phyloP scores from a whole-genome alignment of 495 filamentous ascomycete species.

The Collariella sp. region DNA sequence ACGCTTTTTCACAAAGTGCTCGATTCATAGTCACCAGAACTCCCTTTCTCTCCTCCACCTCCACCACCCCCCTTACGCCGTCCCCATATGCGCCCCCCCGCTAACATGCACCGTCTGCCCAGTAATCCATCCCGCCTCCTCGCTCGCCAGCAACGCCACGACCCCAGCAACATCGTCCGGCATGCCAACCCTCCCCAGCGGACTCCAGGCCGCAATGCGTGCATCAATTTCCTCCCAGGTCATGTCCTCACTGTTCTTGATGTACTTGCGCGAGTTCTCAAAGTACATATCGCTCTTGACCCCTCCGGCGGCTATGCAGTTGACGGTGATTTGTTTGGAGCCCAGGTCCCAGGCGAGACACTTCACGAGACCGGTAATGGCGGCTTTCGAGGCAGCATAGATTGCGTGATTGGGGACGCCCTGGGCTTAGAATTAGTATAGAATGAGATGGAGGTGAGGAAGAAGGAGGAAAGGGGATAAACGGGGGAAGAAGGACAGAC shows the following conservation, averaged over 20 bases:
- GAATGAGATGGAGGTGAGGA: not conserved
- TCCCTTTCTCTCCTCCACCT: not conserved
- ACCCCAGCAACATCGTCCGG: constrained; percentile 1
- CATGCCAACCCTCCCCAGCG: not conserved
- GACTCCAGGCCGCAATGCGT: not conserved
- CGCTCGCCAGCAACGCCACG: constrained; percentile 1
- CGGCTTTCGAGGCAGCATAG: constrained; percentile 6
- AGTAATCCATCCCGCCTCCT: constrained; percentile 3
- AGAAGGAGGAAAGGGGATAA: not conserved
- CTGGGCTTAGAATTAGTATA: not conserved
- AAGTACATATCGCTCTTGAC: constrained; percentile 4
- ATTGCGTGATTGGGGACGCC: constrained; percentile 2
- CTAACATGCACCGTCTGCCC: constrained; percentile 8
- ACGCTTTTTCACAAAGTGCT: no score
- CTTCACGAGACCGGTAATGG: constrained; percentile 1
- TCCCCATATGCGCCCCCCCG: constrained; percentile 5
- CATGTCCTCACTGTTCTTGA: not conserved
- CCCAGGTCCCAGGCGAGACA: constrained; percentile 3
- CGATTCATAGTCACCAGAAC: no score
- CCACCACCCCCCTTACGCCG: not conserved
- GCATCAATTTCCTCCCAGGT: constrained; percentile 1
- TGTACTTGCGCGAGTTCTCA: constrained; percentile 8
- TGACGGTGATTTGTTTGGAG: not conserved
- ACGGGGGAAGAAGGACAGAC: not conserved
- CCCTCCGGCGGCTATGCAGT: constrained; percentile 1